Evolutionary conservation across 345 rosid species (phyloP).

Genomic region (Sonneratia alba): DNA sequence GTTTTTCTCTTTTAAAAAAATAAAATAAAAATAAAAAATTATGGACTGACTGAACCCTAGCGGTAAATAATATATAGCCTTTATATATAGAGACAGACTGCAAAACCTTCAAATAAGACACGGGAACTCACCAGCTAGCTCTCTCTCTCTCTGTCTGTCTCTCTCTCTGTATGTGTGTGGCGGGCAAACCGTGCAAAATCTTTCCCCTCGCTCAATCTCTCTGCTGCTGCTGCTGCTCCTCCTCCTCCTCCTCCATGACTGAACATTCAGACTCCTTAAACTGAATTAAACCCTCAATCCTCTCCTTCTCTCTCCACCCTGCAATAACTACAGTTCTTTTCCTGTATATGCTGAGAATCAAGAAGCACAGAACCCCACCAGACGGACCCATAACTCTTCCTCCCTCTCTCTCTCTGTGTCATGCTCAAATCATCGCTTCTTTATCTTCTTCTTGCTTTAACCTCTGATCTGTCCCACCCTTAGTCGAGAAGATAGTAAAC

Average conservation of each 20-base stretch:
- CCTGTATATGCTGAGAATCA: not conserved
- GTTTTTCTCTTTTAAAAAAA: too few species aligned
- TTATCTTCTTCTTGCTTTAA: not conserved
- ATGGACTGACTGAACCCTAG: not conserved
- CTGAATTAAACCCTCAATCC: not conserved
- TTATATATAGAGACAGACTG: not conserved
- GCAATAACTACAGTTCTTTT: constrained; percentile 2
- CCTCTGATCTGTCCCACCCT: constrained; percentile 3
- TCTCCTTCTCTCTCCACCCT: not conserved
- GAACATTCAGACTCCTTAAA: not conserved
- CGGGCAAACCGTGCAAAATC: not conserved
- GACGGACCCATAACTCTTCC: constrained; percentile 1
- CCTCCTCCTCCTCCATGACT: not conserved
- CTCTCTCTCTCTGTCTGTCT: not conserved
- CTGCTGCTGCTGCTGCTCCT: too few species aligned
- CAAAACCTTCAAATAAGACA: constrained; percentile 5
- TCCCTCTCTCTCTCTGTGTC: constrained; percentile 1
- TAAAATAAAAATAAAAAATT: too few species aligned
- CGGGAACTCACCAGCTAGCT: not conserved
- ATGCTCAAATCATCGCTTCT: constrained; percentile 7
- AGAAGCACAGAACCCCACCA: not conserved
- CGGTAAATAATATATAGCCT: not conserved
- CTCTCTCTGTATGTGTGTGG: not conserved
- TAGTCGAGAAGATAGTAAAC: not conserved
- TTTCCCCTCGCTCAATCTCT: not conserved